Percentiles rank a stretch among this genome's conserved stretches.
These are phyloP conservation scores for Camillea tinctor DNA, from an alignment of 2,329 filamentous ascomycete genomes.

Conservation along the genomic window DNA sequence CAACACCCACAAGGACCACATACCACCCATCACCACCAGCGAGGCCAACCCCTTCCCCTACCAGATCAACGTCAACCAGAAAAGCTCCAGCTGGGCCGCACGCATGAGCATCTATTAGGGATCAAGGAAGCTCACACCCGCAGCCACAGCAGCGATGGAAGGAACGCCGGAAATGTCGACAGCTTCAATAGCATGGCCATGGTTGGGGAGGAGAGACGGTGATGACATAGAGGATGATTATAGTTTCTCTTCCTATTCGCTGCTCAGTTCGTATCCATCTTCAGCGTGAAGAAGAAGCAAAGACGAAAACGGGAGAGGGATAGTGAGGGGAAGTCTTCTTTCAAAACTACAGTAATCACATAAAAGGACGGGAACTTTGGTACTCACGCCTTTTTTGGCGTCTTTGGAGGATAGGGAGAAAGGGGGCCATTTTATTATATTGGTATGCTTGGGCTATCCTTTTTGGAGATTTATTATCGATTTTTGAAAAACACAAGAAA, in stretches of 20 bases:
- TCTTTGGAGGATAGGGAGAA: no score
- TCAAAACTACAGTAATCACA: no score
- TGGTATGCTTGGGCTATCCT: no score
- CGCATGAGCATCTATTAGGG: conserved; percentile 44
- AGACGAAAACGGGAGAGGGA: background rate
- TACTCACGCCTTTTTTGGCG: background rate
- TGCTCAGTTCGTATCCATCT: background rate
- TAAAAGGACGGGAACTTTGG: background rate
- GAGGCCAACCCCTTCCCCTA: conserved; percentile 94
- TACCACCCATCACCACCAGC: conserved; percentile 91
- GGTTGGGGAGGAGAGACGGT: no score
- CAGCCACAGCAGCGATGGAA: background rate
- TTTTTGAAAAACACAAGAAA: no score
- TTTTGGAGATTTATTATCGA: no score
- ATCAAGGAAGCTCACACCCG: background rate
- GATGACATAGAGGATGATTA: no score
- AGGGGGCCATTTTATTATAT: no score
- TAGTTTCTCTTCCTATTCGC: background rate
- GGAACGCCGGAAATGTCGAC: no score
- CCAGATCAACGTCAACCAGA: conserved; percentile 85
- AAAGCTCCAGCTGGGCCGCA: conserved; percentile 74
- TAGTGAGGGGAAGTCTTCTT: no score
- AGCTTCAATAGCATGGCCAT: background rate
- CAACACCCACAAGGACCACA: conserved; percentile 90
- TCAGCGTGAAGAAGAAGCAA: background rate